Evolutionary conservation across 2,329 filamentous ascomycete genomes (phyloP).

Genomic region (Endocalyx cinctus): DNA sequence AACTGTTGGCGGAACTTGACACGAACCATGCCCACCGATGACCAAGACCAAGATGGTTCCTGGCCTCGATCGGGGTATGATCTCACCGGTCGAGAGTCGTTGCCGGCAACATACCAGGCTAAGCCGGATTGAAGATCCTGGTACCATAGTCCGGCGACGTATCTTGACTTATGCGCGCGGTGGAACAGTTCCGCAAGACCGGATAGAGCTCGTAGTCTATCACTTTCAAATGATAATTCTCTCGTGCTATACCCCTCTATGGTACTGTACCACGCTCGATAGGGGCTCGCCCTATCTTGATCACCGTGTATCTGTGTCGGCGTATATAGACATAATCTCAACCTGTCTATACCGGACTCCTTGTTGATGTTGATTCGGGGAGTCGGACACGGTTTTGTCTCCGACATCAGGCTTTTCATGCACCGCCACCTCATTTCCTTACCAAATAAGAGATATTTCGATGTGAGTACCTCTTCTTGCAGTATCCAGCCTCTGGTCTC

Average conservation of each 20-base stretch:
- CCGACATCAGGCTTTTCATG: conserved; percentile 6
- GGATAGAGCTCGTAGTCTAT: conserved; percentile 12
- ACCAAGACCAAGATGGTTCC: conserved; percentile 18
- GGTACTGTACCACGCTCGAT: conserved; percentile 12
- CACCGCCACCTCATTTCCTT: conserved; percentile 16
- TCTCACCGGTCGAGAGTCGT: conserved; percentile 9
- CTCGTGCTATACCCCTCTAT: conserved; percentile 14
- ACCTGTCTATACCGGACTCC: conserved; percentile 4
- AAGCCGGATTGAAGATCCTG: conserved; percentile 13
- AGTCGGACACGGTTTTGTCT: conserved; percentile 10
- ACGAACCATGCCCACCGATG: conserved; percentile 12
- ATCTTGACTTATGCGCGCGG: conserved; percentile 7
- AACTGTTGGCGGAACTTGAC: conserved; percentile 6
- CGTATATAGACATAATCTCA: conserved; percentile 12
- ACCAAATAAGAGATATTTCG: conserved; percentile 14
- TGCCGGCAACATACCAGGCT: conserved; percentile 16
- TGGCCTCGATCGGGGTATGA: neutral
- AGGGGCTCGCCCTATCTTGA: conserved; percentile 1
- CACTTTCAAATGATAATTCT: conserved; percentile 7
- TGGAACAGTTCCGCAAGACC: conserved; percentile 12
- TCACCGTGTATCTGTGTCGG: neutral
- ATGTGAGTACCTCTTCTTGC: conserved; percentile 18
- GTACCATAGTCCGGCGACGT: conserved; percentile 15
- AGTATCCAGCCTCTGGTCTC: conserved; percentile 16
- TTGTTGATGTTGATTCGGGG: neutral